A percentile compares a stretch with the other conserved stretches of the same genome.
Conservation (phyloP, 805 yeast species). For the Yarrowia deformans region DNA sequence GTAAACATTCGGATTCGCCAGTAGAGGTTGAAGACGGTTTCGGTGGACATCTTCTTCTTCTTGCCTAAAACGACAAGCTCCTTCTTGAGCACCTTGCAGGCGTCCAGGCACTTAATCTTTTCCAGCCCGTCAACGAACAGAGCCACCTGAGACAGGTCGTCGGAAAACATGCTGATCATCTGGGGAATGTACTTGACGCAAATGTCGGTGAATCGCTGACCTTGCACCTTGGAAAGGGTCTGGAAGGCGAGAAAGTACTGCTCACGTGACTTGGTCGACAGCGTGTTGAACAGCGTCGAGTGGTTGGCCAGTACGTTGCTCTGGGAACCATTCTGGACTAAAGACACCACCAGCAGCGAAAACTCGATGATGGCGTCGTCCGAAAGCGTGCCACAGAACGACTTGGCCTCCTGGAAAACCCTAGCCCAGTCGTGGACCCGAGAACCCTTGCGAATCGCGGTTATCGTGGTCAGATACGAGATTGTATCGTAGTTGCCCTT, state of each 20-base stretch:
- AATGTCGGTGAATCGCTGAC: slow-evolving; percentile 8
- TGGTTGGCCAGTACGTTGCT: slow-evolving; percentile 10
- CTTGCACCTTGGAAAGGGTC: background rate
- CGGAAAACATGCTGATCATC: slow-evolving; percentile 1
- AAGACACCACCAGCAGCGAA: background rate
- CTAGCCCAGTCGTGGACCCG: slow-evolving; percentile 50
- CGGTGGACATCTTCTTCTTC: background rate
- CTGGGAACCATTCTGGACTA: slow-evolving; percentile 12
- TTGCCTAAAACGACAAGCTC: background rate
- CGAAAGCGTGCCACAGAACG: background rate
- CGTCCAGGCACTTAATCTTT: slow-evolving; percentile 9
- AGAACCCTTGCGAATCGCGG: slow-evolving; percentile 52
- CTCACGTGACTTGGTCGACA: slow-evolving; percentile 12
- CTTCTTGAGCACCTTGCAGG: slow-evolving; percentile 6
- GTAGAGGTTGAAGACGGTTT: slow-evolving; percentile 10
- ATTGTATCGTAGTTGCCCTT: slow-evolving; percentile 37
- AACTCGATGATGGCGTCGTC: background rate
- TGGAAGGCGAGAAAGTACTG: slow-evolving; percentile 9
- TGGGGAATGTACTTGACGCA: slow-evolving; percentile 23
- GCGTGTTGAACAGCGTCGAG: background rate
- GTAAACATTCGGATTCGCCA: slow-evolving; percentile 27
- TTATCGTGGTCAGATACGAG: slow-evolving; percentile 40
- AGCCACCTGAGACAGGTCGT: slow-evolving; percentile 4
- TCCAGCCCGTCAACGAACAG: slow-evolving; percentile 1
- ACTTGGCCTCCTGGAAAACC: background rate